These are phyloP conservation scores for Colletotrichum sp. DNA, from an alignment of 2,329 filamentous ascomycete species.

Conservation along the genomic window DNA sequence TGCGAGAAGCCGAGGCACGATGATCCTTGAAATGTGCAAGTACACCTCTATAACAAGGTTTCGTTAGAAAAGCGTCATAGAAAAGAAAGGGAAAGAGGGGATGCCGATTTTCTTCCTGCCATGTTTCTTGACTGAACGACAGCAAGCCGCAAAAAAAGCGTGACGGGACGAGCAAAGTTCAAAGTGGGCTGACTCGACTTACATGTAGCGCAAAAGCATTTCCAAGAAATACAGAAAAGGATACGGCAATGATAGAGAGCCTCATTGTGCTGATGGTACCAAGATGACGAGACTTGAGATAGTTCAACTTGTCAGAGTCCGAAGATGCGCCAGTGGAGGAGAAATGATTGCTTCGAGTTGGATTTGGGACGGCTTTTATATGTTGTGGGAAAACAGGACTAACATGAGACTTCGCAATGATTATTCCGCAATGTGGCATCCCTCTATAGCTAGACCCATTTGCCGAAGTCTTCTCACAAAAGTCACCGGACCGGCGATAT, in stretches of 20 bases:
- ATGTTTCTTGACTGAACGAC: background rate
- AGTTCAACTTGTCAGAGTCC: background rate
- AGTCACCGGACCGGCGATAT: background rate
- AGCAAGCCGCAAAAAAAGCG: background rate
- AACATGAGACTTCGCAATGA: background rate
- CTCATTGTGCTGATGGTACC: background rate
- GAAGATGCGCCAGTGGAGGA: background rate
- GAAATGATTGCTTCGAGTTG: too few species aligned
- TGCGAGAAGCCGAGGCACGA: background rate
- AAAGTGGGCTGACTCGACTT: background rate
- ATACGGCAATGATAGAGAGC: background rate
- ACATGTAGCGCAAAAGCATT: background rate
- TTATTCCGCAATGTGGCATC: background rate
- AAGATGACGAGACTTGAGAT: background rate
- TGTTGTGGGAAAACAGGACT: background rate
- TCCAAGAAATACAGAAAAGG: background rate
- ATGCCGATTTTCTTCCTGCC: background rate
- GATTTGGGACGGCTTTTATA: accelerated
- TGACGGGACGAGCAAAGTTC: background rate
- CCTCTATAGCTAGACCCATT: background rate
- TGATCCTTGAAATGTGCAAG: background rate
- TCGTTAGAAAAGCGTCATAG: background rate
- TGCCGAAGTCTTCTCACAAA: background rate
- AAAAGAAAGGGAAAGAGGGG: too few species aligned
- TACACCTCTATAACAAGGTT: background rate